These are phyloP conservation scores for Phytophthora citrophthora DNA, from an alignment of 352 stramenopile species.

Conservation along the genomic window DNA sequence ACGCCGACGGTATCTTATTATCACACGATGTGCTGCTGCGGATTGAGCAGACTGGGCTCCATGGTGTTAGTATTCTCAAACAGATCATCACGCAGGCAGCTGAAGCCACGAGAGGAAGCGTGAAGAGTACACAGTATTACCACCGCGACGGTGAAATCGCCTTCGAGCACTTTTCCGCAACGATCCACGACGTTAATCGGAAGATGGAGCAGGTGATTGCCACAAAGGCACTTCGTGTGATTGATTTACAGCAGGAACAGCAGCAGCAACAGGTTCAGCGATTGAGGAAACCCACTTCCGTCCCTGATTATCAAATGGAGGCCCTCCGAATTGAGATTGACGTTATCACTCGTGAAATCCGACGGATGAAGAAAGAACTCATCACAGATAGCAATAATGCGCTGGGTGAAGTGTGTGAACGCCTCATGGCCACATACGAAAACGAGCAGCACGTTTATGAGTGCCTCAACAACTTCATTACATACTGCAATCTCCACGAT, in stretches of 20 bases:
- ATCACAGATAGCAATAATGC: slow-evolving; percentile 55
- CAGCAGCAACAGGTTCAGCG: slow-evolving; percentile 21
- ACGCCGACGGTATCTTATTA: slow-evolving; percentile 61
- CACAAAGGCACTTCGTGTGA: slow-evolving; percentile 56
- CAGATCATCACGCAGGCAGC: slow-evolving; percentile 55
- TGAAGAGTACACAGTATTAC: slow-evolving; percentile 16
- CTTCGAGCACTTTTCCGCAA: slow-evolving; percentile 61
- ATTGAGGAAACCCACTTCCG: slow-evolving; percentile 6
- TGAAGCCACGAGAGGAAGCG: slow-evolving; percentile 43
- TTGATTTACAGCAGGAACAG: slow-evolving; percentile 51
- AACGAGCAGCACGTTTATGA: slow-evolving; percentile 81
- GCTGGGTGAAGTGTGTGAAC: slow-evolving; percentile 64
- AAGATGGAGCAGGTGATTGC: slow-evolving; percentile 71
- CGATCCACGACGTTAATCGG: slow-evolving; percentile 71
- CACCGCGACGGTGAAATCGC: slow-evolving; percentile 68
- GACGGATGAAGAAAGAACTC: slow-evolving; percentile 54
- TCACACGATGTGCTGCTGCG: slow-evolving; percentile 55
- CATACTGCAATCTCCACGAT: slow-evolving; percentile 53
- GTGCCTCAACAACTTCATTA: slow-evolving; percentile 68
- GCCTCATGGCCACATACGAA: slow-evolving; percentile 66
- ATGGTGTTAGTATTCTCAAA: slow-evolving; percentile 51
- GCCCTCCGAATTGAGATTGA: slow-evolving; percentile 61
- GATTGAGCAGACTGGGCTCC: slow-evolving; percentile 57
- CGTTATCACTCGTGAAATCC: slow-evolving; percentile 57
- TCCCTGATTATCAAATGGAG: slow-evolving; percentile 21